Percentiles rank a stretch among this genome's conserved stretches.
phyloP scores from a whole-genome alignment of 2,329 filamentous ascomycete species.

The Colletotrichum musicola region DNA sequence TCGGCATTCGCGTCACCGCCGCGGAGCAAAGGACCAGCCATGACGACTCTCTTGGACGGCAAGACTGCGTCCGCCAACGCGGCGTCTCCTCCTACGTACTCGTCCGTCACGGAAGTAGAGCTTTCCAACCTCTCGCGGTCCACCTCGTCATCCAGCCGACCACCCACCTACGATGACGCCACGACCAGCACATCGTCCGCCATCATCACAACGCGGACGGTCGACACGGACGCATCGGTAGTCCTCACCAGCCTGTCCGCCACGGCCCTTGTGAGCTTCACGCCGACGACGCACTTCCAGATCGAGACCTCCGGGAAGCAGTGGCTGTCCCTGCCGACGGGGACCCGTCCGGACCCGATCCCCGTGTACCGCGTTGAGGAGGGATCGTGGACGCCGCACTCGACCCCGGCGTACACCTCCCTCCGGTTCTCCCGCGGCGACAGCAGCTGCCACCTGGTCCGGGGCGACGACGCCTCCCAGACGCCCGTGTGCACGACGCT shows the following conservation, averaged over 20 bases:
- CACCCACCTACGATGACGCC: conserved; percentile 47
- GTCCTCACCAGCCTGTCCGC: conserved; percentile 12
- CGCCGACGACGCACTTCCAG: conserved; percentile 59
- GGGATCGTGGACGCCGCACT: conserved; percentile 33
- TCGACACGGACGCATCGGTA: background rate
- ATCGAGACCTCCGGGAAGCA: conserved; percentile 61
- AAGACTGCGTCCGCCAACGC: background rate
- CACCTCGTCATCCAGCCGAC: conserved; percentile 23
- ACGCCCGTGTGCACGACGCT: conserved; percentile 60
- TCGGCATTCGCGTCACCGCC: too few species aligned
- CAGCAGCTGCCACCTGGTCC: conserved; percentile 61
- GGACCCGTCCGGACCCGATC: conserved; percentile 54
- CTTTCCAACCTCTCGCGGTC: background rate
- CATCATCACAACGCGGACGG: background rate
- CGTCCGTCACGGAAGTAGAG: conserved; percentile 12
- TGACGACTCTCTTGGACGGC: conserved; percentile 8
- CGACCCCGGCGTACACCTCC: conserved; percentile 59
- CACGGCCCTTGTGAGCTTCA: conserved; percentile 48
- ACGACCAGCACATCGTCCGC: conserved; percentile 34
- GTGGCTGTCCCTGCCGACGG: conserved; percentile 56
- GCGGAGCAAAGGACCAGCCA: background rate
- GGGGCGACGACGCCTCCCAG: conserved; percentile 51
- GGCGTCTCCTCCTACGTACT: conserved; percentile 5
- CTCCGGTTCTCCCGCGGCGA: conserved; percentile 60
- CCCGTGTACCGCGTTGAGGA: conserved; percentile 56